Evolutionary conservation across 2,329 filamentous ascomycete species (phyloP).

Genomic region (Rugonectria rugulosa): DNA sequence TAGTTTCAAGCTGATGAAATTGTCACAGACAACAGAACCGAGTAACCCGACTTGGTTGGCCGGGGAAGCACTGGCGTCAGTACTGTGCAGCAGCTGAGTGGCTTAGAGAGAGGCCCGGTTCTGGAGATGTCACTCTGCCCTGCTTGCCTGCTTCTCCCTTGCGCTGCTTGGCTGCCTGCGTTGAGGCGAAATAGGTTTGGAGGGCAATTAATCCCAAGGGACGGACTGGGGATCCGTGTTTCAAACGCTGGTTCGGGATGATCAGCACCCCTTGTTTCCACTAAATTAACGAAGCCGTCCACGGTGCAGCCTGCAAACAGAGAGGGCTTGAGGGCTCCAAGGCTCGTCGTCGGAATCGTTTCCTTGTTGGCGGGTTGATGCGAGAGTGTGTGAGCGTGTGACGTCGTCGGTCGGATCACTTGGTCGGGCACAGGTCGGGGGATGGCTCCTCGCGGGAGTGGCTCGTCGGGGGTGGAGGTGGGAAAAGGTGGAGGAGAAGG

Average conservation of each 20-base stretch:
- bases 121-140: too few relatives aligned
- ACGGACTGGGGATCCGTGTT: slow-evolving; percentile 15
- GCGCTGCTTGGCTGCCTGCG: too few relatives aligned
- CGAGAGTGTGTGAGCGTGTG: neutral
- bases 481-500: too few relatives aligned
- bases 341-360: neutral
- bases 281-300: neutral
- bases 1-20: slow-evolving; percentile 38
- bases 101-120: too few relatives aligned
- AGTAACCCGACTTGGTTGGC: slow-evolving; percentile 8
- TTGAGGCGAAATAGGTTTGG: too few relatives aligned
- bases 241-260: slow-evolving; percentile 18
- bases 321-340: neutral
- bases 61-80: slow-evolving; percentile 27
- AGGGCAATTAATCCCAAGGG: slow-evolving; percentile 16
- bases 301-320: slow-evolving; percentile 6
- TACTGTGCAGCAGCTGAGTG: slow-evolving; percentile 20
- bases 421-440: neutral
- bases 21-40: slow-evolving; percentile 26
- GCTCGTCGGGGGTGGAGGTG: neutral
- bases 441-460: slow-evolving; percentile 3
- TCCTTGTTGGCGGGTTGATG: slow-evolving; percentile 6
- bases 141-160: too few relatives aligned
- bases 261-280: slow-evolving; percentile 17
- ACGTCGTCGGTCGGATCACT: slow-evolving; percentile 2